Conservation (phyloP, 768 basidiomycete species). For the Chalciporus sphaerocephalus region DNA sequence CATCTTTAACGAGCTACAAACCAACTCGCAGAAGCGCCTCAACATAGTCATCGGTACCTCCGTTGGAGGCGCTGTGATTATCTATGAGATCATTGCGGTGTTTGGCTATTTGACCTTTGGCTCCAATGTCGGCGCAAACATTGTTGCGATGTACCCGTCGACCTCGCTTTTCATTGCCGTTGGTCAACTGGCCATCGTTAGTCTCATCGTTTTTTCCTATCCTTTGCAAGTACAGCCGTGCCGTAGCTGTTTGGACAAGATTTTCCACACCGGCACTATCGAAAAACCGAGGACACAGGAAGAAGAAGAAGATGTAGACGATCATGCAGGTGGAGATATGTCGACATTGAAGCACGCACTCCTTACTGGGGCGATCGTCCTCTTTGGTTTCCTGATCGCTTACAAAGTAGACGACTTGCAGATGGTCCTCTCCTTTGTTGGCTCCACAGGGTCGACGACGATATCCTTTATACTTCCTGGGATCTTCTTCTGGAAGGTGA, state of each 20-base stretch:
- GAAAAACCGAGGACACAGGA: constrained; percentile 39
- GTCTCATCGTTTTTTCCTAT: constrained; percentile 88
- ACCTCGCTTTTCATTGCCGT: constrained; percentile 90
- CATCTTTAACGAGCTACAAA: constrained; percentile 84
- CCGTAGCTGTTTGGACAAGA: constrained; percentile 86
- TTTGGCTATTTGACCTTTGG: constrained; percentile 95
- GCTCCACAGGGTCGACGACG: constrained; percentile 93
- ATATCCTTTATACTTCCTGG: constrained; percentile 96
- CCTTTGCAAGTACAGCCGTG: constrained; percentile 94
- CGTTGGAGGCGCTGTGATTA: constrained; percentile 77
- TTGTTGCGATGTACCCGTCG: constrained; percentile 91
- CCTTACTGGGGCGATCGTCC: constrained; percentile 65
- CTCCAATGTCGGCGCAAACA: constrained; percentile 82
- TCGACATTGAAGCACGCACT: constrained; percentile 59
- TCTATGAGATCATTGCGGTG: constrained; percentile 84
- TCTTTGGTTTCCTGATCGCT: constrained; percentile 64
- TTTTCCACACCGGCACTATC: constrained; percentile 52
- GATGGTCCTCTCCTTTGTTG: constrained; percentile 91
- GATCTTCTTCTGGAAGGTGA: constrained; percentile 88
- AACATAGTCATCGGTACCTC: constrained; percentile 84
- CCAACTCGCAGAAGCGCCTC: constrained; percentile 78
- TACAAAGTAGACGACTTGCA: constrained; percentile 76
- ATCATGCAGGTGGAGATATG: constrained; percentile 60
- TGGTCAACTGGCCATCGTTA: constrained; percentile 88
- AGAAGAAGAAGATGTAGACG: constrained; percentile 49